Base-by-base conservation (phyloP, 139 green algal genomes). In the Gonium pectorale region DNA sequence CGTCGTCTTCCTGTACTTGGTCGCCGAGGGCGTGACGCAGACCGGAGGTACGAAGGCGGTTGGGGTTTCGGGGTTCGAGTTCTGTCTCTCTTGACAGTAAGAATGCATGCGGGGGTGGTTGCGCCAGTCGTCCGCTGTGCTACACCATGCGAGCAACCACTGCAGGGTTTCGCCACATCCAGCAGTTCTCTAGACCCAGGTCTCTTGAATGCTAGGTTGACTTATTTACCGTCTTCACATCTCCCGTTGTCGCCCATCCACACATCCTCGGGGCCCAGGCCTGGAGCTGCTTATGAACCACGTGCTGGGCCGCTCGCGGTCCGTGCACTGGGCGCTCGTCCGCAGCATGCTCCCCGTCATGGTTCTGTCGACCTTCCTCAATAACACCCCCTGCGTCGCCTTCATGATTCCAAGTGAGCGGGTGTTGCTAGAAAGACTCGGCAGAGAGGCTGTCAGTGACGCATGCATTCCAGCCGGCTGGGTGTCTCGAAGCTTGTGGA, bases 331-430 rank as follows among this genome's bases (percentile, higher is more conserved):
- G n/a, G n/a, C n/a, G 66, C 37, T 72, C 1, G 66, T 72, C 21
- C 66, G 66, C 37, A 21, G 21, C 66, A 87, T 89, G 82, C 43
- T 92, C 0, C 92, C 92, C 17, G 68, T 90, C 60, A 85, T 87
- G 79, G 26, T 89, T n/a, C 44, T 90, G 13, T 93, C 85, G 38
- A 93, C 93, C 35, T 96, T 97, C 84, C 85, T 96, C 43, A 96
- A 96, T 91, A 97, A 97, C 91, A 96, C 94, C 26, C 94, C 62
- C 19, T 46, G 37, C 37, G 85, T 87, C 1, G 83, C 87, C 33
- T 71, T 92, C 26, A 83, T 92, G 70, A 89, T 67, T 40, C 60
- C 60, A n/a, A 67, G n/a, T n/a, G n/a, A n/a, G n/a, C n/a, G n/a
- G n/a, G n/a, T n/a, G n/a, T n/a, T n/a, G n/a, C n/a, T n/a, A n/a